phyloP scores from a whole-genome alignment of 495 filamentous ascomycete species.

The Penicilliopsis zonata region DNA sequence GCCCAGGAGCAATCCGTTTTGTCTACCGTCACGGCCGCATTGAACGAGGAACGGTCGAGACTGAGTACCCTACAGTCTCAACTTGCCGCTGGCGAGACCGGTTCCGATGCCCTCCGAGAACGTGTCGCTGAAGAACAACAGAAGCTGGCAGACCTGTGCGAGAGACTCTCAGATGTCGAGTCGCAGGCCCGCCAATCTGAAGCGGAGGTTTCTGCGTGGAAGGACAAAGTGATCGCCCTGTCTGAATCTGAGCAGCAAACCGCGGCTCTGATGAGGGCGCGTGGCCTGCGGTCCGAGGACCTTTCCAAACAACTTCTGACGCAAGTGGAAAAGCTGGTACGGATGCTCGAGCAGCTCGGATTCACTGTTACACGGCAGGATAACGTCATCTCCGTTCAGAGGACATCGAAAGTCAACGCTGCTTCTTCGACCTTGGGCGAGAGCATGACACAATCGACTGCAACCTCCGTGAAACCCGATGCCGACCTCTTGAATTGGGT shows the following conservation, averaged over 20 bases:
- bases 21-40: slow-evolving; percentile 44
- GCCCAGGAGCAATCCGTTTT: slow-evolving; percentile 46
- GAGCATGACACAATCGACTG: slow-evolving; percentile 46
- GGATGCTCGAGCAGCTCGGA: slow-evolving; percentile 74
- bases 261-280: slow-evolving; percentile 42
- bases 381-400: slow-evolving; percentile 62
- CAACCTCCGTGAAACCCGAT: slow-evolving; percentile 43
- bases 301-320: slow-evolving; percentile 67
- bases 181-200: slow-evolving; percentile 54
- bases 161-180: slow-evolving; percentile 53
- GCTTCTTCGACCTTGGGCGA: slow-evolving; percentile 45
- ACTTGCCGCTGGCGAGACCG: slow-evolving; percentile 67
- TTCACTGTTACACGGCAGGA: slow-evolving; percentile 68
- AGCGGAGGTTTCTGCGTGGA: slow-evolving; percentile 49
- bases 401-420: slow-evolving; percentile 52
- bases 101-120: slow-evolving; percentile 62
- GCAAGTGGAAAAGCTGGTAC: slow-evolving; percentile 63
- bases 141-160: slow-evolving; percentile 45
- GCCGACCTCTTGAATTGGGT: slow-evolving; percentile 68
- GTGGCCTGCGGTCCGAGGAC: slow-evolving; percentile 61
- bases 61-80: slow-evolving; percentile 51
- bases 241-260: slow-evolving; percentile 37
- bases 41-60: slow-evolving; percentile 53
- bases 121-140: slow-evolving; percentile 58
- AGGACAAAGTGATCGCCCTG: slow-evolving; percentile 42